Percentiles rank a stretch among this genome's conserved stretches.
phyloP scores from a whole-genome alignment of 192 early-diverging fungal genomes.

The Obelidium mucronatum region DNA sequence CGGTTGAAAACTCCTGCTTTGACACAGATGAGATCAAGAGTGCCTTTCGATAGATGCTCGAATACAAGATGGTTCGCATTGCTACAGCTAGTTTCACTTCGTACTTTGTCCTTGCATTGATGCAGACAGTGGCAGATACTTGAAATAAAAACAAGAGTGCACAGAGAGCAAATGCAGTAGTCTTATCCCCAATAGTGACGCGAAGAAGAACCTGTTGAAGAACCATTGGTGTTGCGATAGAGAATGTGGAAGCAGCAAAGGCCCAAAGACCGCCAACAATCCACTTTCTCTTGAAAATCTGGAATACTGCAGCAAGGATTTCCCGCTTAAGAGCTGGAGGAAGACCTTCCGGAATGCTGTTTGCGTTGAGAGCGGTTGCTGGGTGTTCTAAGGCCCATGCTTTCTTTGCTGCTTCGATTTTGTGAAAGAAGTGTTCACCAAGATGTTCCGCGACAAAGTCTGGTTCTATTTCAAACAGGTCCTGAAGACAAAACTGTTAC shows the following conservation, averaged over 20 bases:
- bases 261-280: not conserved
- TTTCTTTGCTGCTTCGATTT: not conserved
- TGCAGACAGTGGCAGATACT: not conserved
- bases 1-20: slow-evolving; percentile 18
- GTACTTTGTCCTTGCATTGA: not conserved
- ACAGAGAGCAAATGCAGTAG: not conserved
- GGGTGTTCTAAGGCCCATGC: not conserved
- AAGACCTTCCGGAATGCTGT: slow-evolving; percentile 1
- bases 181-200: not conserved
- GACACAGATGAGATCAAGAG: not conserved
- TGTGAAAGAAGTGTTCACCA: not conserved
- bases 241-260: not conserved
- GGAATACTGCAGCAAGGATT: not conserved
- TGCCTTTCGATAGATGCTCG: not conserved
- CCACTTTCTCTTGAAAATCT: not conserved
- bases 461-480: slow-evolving; percentile 17
- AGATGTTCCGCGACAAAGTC: not conserved
- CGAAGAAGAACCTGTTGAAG: not conserved
- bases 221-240: slow-evolving; percentile 8
- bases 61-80: slow-evolving; percentile 6
- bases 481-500: not conserved
- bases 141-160: slow-evolving; percentile 8
- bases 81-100: slow-evolving; percentile 3
- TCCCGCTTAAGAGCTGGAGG: not conserved
- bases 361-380: not conserved